Base-by-base conservation (phyloP, 805 yeast genomes). In the Wickerhamiella allomyrinae region DNA sequence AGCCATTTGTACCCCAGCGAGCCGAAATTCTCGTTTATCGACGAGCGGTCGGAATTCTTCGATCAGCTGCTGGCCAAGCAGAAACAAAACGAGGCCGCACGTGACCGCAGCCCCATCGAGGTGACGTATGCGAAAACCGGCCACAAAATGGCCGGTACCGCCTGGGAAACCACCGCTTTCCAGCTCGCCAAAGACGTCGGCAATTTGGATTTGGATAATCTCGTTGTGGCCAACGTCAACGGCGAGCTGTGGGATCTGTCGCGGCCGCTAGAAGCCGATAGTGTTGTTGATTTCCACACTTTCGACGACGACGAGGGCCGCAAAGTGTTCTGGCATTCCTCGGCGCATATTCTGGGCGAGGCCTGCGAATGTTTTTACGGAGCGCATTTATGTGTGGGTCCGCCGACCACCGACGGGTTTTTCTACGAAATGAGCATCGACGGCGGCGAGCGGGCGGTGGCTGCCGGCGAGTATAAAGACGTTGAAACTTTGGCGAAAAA, bases 261-360 rank as follows among this genome's bases (percentile, higher is more conserved):
- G 50, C 80, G 98, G 66, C 96, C 96, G 20, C 69, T 91, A 41
- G 98, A 91, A 65, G 80, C 74, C 46, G 69, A 73, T 46, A 60
- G 66, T 20, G 61, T 57, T 41, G 68, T 91, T 49, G 91, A 85
- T 60, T 79, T 86, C 56, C 74, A 85, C 59, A 96, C 87, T 59
- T 91, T 91, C 56, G 94, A 85, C 31, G 71, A 84, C 47, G 82
- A 82, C n/a, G 96, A 87, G 57, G 98, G 97, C 63, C 84, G 79
- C 61, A 76, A 77, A 50, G 97, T 89, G 27, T 91, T 91, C 67
- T 91, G 98, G 98, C 98, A 91, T 63, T 91, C 98, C 2, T 81
- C 95, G 51, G 98, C 98, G 41, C 98, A 91, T 66, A 89, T 91
- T 42, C 69, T 91, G 54, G 98, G 98, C 66, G 98, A 91, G 69